These are phyloP conservation scores for Neoboletus magnificus DNA, from an alignment of 768 basidiomycete genomes.

Conservation along the genomic window DNA sequence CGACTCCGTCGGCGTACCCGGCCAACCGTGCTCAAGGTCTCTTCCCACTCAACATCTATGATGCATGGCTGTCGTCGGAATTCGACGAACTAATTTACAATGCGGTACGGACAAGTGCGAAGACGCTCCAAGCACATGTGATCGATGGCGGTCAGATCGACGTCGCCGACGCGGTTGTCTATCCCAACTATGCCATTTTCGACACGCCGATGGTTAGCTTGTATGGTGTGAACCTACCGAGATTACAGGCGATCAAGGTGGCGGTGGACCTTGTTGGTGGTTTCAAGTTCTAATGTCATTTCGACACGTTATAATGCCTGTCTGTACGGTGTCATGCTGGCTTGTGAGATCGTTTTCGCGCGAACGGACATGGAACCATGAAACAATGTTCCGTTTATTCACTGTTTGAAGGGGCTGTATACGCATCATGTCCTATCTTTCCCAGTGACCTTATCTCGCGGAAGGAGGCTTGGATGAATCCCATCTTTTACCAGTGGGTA, in stretches of 20 bases:
- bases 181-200: conserved; percentile 57
- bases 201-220: conserved; percentile 46
- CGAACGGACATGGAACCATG: too few species aligned
- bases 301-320: neutral
- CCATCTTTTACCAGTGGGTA: too few species aligned
- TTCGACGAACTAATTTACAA: conserved; percentile 25
- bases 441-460: too few species aligned
- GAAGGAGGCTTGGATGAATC: too few species aligned
- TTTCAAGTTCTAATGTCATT: conserved; percentile 42
- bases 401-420: too few species aligned
- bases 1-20: conserved; percentile 44
- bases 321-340: neutral
- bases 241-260: conserved; percentile 40
- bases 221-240: conserved; percentile 42
- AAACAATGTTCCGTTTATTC: too few species aligned
- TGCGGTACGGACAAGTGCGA: conserved; percentile 37
- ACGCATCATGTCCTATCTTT: neutral
- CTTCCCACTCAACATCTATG: conserved; percentile 48
- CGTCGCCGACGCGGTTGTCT: conserved; percentile 35
- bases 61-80: neutral
- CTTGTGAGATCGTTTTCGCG: too few species aligned
- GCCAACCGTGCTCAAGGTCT: conserved; percentile 35
- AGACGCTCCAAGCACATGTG: conserved; percentile 37
- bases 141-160: conserved; percentile 33
- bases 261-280: conserved; percentile 59